phyloP scores from a whole-genome alignment of 352 stramenopile genomes.

The Phytopythium aichiense region DNA sequence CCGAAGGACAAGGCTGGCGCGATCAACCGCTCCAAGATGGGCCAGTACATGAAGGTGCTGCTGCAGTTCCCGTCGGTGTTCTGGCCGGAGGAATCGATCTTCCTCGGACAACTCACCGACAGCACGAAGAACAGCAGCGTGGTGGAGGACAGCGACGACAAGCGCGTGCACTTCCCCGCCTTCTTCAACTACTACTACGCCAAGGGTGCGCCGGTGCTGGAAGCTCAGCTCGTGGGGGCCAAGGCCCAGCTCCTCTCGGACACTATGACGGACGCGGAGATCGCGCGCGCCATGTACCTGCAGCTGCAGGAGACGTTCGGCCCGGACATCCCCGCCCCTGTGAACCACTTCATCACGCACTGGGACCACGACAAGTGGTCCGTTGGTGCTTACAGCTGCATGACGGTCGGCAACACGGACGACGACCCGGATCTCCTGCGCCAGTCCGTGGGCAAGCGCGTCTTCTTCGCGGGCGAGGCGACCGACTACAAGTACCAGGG shows the following conservation, averaged over 20 bases:
- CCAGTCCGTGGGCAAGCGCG: constrained; percentile 25
- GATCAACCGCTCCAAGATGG: constrained; percentile 51
- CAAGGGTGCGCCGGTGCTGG: constrained; percentile 49
- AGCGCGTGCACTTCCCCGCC: constrained; percentile 43
- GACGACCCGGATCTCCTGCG: constrained; percentile 52
- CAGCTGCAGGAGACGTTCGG: constrained; percentile 49
- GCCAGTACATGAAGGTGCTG: constrained; percentile 77
- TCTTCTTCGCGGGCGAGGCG: constrained; percentile 68
- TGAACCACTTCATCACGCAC: constrained; percentile 47
- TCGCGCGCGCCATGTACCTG: constrained; percentile 36
- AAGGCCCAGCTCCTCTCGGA: constrained; percentile 34
- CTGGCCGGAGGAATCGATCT: constrained; percentile 42
- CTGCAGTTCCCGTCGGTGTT: constrained; percentile 62
- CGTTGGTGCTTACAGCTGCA: constrained; percentile 55
- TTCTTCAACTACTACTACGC: constrained; percentile 57
- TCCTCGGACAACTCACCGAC: constrained; percentile 34
- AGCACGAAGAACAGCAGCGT: not conserved
- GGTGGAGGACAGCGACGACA: constrained; percentile 2
- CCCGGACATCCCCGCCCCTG: constrained; percentile 24
- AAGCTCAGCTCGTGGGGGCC: constrained; percentile 47
- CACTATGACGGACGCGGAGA: constrained; percentile 33
- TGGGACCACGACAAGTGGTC: constrained; percentile 62
- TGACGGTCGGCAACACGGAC: constrained; percentile 55
- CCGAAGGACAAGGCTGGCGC: constrained; percentile 34
- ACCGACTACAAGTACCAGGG: constrained; percentile 69